Evolutionary conservation across 2,329 filamentous ascomycete species (phyloP), one percentile per base, ranked within the genome.

Genomic region (Talaromyces atroroseus): DNA sequence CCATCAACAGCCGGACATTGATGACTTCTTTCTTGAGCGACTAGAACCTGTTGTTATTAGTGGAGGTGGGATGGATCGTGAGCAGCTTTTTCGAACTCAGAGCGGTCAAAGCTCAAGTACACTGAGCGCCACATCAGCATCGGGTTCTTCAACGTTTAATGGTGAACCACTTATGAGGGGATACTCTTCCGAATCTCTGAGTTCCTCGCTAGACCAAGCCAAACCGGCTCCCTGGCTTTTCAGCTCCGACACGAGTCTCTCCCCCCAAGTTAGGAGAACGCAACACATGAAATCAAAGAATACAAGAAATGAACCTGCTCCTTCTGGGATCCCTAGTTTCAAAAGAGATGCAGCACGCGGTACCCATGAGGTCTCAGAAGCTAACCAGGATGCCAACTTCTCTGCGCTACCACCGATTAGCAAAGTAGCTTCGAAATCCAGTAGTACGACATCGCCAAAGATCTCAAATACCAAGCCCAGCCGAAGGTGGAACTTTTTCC

Each of bases 401-500:
- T 56, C 59, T 45, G 51, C 57, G n/a, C 34, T 60, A 10, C 58
- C 45, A 23, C 51, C 24, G 29, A 54, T 54, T 44, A 46, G 52
- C 14, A 47, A 34, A 48, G 49, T 51, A 29, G 21, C 32, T 23
- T 51, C 48, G 32, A 52, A 49, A 20, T 42, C 56, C n/a, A 50
- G 55, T 7, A 51, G 46, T 21, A 45, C 34, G 38, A 42, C 10
- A 26, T 44, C 26, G 52, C 53, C 54, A 66, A 62, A 36, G 69
- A 63, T 29, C 56, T 64, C 18, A 65, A 66, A 18, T 63, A 61
- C 46, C 66, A 61, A 48, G 56, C 62, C 18, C 78, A 77, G 64
- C 63, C 46, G 71, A 21, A 70, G 71, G 67, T 84, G 81, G 81
- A 84, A 82, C 61, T 82, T 85, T 60, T 84, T 85, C 58, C 81